Conservation (phyloP, 2,329 filamentous ascomycete species). For the Meredithiella fracta region DNA sequence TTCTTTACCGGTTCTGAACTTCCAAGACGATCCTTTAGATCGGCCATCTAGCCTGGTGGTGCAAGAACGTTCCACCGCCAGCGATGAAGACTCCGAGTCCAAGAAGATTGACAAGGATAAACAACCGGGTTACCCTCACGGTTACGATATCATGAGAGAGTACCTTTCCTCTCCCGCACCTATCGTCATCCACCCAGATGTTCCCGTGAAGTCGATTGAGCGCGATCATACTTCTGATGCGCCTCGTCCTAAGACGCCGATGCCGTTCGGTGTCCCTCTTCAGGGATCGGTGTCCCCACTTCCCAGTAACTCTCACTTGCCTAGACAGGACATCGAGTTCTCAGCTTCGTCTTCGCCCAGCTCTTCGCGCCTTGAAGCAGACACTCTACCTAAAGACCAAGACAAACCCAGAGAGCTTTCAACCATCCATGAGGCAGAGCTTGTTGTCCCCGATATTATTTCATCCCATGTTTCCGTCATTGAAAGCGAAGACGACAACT, state of each 20-base stretch:
- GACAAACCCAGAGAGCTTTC: neutral
- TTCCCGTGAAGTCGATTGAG: neutral
- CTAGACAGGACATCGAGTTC: neutral
- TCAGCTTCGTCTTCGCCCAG: neutral
- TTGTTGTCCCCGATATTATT: neutral
- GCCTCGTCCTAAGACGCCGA: neutral
- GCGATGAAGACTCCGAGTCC: neutral
- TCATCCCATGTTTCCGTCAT: neutral
- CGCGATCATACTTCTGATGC: neutral
- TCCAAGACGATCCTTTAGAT: neutral
- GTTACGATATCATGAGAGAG: neutral
- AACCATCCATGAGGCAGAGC: neutral
- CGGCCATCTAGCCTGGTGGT: too few relatives aligned
- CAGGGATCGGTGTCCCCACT: neutral
- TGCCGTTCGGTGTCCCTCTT: neutral
- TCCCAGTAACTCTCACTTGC: neutral
- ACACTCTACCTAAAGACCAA: neutral
- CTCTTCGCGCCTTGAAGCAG: neutral
- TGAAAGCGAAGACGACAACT: neutral
- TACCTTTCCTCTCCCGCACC: neutral
- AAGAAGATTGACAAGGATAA: neutral
- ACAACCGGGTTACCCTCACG: neutral
- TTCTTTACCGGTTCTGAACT: constrained; percentile 4
- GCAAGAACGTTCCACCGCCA: too few relatives aligned
- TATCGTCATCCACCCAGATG: neutral